Evolutionary conservation across 2,329 filamentous ascomycete species (phyloP), one percentile per base, ranked within the genome.

Genomic region (Pestalotiopsis sp.): DNA sequence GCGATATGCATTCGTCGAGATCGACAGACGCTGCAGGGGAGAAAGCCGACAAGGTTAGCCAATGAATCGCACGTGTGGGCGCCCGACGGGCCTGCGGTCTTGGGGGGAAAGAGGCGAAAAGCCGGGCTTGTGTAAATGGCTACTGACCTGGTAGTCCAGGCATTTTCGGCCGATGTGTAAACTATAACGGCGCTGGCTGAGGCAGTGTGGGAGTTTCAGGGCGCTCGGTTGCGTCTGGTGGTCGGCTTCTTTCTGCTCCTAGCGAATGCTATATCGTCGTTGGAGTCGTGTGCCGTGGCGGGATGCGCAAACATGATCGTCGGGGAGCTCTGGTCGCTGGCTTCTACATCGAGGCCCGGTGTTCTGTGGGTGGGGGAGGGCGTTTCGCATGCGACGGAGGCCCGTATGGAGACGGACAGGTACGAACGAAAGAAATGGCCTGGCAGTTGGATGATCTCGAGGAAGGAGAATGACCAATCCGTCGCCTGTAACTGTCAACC

Each of bases 1-100:
- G 92, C 80, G 93, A 91, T 83, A 99, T 98, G 84, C 96, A 99
- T 88, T 98, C 94, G 85, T 99, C 96, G 77, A 99, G 90, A 82
- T 99, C 95, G 83, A 99, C 95, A 83, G 94, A 97, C 75, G 93
- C 95, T 97, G 77, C 59, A 65, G 5, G 65, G 38, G 6, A 45
- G 6, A 52, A n/a, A 20, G 45, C 45, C 45, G 6, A n/a, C 45
- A 52, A 52, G 45, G 45, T 52, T 52, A 52, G 45, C 45, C 45
- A 9, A 52, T 4, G n/a, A 23, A 23, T n/a, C n/a, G 7, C 20
- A 52, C 41, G 13, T 49, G 27, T 59, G 25, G 13, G 45, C 45
- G 45, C 45, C 17, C 17, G 2, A 36, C 6, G 17, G 45, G 4
- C n/a, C 41, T 17, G n/a, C 20, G 45, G 45, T 14, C 13, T 65